These are phyloP conservation scores for Tuber borchii DNA, from an alignment of 495 filamentous ascomycete species.

Conservation along the genomic window DNA sequence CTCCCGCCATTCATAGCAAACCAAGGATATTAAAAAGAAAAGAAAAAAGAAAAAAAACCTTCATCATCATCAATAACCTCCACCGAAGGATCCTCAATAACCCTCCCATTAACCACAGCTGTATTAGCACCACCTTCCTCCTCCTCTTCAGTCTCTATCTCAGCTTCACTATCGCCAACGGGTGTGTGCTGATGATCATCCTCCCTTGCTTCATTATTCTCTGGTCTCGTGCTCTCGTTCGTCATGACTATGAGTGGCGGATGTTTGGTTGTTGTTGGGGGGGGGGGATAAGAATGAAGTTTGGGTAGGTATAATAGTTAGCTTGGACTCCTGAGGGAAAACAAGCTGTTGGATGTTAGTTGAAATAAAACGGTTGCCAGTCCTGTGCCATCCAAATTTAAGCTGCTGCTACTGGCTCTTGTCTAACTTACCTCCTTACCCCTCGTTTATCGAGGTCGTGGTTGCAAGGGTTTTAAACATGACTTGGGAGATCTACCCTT, in stretches of 20 bases:
- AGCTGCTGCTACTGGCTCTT: not conserved
- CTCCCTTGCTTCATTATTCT: not conserved
- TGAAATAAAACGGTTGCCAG: not conserved
- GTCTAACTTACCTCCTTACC: not conserved
- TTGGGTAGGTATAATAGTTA: not conserved
- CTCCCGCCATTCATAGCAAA: slow-evolving; percentile 4
- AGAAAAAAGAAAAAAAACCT: slow-evolving; percentile 17
- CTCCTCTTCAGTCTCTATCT: slow-evolving; percentile 3
- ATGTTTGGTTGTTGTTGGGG: not conserved
- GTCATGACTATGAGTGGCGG: not conserved
- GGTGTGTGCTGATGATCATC: not conserved
- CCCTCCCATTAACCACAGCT: not conserved
- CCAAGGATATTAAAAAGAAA: slow-evolving; percentile 3
- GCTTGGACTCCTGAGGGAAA: not conserved
- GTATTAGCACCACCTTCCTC: not conserved
- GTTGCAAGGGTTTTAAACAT: not conserved
- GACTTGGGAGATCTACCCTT: not conserved
- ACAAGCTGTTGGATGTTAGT: not conserved
- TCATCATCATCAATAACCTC: slow-evolving; percentile 41
- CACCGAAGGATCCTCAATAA: slow-evolving; percentile 16
- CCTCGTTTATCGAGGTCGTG: not conserved
- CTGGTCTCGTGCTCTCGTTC: not conserved
- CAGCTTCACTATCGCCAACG: not conserved
- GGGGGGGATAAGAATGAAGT: not conserved
- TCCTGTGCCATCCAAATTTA: not conserved